A percentile compares a stretch with the other conserved stretches of the same genome.
phyloP scores from a whole-genome alignment of 768 basidiomycete genomes.

The Macrolepiota dolichaula region DNA sequence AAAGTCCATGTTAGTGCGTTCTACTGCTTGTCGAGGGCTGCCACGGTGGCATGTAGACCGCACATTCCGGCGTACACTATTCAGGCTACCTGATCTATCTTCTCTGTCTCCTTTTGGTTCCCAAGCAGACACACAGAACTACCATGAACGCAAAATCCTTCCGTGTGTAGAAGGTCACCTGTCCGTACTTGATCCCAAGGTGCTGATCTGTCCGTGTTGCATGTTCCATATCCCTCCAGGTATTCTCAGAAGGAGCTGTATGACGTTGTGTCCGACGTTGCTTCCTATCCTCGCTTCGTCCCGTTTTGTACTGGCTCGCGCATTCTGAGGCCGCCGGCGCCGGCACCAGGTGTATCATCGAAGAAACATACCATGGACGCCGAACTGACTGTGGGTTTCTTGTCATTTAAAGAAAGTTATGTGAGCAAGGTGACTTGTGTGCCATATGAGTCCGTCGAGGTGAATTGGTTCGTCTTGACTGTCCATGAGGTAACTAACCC shows the following conservation, averaged over 20 bases:
- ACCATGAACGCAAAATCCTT: slow-evolving; percentile 81
- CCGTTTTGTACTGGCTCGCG: slow-evolving; percentile 83
- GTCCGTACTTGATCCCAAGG: slow-evolving; percentile 6
- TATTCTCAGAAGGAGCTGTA: slow-evolving; percentile 81
- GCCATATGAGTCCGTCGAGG: slow-evolving; percentile 79
- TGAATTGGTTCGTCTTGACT: slow-evolving; percentile 30
- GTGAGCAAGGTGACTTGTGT: slow-evolving; percentile 78
- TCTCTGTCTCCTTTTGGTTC: slow-evolving; percentile 36
- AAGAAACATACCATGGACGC: slow-evolving; percentile 54
- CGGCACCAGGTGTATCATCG: slow-evolving; percentile 15
- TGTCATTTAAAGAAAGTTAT: slow-evolving; percentile 85
- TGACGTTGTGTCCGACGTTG: slow-evolving; percentile 82
- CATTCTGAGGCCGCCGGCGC: slow-evolving; percentile 38
- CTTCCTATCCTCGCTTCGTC: slow-evolving; percentile 80
- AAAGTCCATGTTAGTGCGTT: background rate
- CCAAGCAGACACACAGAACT: slow-evolving; percentile 51
- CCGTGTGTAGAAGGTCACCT: slow-evolving; percentile 58
- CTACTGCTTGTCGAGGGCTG: background rate
- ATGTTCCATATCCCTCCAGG: slow-evolving; percentile 34
- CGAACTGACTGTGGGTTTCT: slow-evolving; percentile 86
- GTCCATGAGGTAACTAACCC: slow-evolving; percentile 7
- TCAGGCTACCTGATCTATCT: slow-evolving; percentile 50
- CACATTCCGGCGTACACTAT: slow-evolving; percentile 20
- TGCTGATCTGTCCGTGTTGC: slow-evolving; percentile 3
- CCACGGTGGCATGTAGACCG: slow-evolving; percentile 2